Conservation (phyloP, 2,329 filamentous ascomycete genomes). For the Aspergillus clavatus region DNA sequence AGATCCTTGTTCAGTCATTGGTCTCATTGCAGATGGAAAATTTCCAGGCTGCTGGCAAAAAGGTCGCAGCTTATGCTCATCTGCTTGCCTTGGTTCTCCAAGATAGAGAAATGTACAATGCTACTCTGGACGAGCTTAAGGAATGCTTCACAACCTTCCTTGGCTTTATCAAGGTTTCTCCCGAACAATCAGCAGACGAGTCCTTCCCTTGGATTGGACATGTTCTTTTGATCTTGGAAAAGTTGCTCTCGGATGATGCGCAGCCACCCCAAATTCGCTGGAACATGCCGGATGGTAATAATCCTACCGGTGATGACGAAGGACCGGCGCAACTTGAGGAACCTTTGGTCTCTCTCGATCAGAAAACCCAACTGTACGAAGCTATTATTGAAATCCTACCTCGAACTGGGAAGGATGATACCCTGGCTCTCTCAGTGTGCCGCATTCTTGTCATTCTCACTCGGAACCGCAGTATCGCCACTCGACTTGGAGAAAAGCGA, state of each 20-base stretch:
- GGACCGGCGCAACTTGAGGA: conserved; percentile 57
- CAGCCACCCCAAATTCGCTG: conserved; percentile 71
- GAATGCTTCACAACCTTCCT: conserved; percentile 72
- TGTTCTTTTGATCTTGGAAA: conserved; percentile 83
- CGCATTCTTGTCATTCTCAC: conserved; percentile 86
- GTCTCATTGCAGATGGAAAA: conserved; percentile 61
- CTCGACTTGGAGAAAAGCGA: conserved; percentile 74
- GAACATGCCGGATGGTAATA: conserved; percentile 52
- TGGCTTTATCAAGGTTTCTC: conserved; percentile 66
- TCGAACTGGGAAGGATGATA: conserved; percentile 79
- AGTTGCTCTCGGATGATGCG: conserved; percentile 81
- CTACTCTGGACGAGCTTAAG: conserved; percentile 68
- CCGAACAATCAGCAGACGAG: conserved; percentile 65
- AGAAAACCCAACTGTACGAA: conserved; percentile 68
- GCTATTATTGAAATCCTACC: conserved; percentile 79
- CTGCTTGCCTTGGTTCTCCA: conserved; percentile 83
- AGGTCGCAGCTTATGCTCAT: conserved; percentile 87
- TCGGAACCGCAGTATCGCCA: conserved; percentile 68
- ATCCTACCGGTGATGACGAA: conserved; percentile 45
- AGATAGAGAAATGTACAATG: conserved; percentile 72
- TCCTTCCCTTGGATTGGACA: conserved; percentile 91
- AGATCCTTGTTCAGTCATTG: conserved; percentile 77
- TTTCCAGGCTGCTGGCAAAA: conserved; percentile 54
- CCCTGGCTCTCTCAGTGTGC: conserved; percentile 74
- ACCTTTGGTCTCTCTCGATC: conserved; percentile 57